These are phyloP conservation scores for Coelastrella sp. DNA, from an alignment of 139 green algal genomes.

Conservation along the genomic window DNA sequence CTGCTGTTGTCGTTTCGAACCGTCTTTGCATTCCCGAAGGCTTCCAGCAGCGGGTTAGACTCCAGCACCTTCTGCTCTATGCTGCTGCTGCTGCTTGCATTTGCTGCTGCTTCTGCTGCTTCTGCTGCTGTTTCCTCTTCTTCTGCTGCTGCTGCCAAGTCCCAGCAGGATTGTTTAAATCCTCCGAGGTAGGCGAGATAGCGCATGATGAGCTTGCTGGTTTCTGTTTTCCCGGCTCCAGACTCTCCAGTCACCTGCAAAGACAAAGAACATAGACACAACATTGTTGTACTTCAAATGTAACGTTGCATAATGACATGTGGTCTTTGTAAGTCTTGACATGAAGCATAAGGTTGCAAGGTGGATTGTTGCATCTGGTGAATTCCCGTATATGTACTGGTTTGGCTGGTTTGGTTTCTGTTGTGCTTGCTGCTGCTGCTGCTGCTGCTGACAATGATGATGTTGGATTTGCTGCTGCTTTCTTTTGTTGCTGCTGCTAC, in stretches of 20 bases:
- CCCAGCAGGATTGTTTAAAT: conserved; percentile 7
- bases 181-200: conserved; percentile 79
- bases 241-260: conserved; percentile 83
- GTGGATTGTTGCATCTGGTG: too few species aligned
- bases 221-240: conserved; percentile 99
- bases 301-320: background rate
- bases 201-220: conserved; percentile 98
- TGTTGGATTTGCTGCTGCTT: too few species aligned
- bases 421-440: background rate
- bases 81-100: conserved; percentile 10
- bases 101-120: background rate
- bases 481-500: too few species aligned
- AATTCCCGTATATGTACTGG: background rate
- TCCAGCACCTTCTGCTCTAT: conserved; percentile 84
- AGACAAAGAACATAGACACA: background rate
- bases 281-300: background rate
- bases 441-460: too few species aligned
- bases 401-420: too few species aligned
- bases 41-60: conserved; percentile 97
- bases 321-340: background rate
- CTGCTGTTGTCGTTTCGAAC: conserved; percentile 69
- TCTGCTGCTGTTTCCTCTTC: background rate
- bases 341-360: too few species aligned
- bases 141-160: background rate
- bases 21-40: conserved; percentile 99